Conservation (phyloP, 2,329 filamentous ascomycete genomes). For the Coniochaeta pulveracea region DNA sequence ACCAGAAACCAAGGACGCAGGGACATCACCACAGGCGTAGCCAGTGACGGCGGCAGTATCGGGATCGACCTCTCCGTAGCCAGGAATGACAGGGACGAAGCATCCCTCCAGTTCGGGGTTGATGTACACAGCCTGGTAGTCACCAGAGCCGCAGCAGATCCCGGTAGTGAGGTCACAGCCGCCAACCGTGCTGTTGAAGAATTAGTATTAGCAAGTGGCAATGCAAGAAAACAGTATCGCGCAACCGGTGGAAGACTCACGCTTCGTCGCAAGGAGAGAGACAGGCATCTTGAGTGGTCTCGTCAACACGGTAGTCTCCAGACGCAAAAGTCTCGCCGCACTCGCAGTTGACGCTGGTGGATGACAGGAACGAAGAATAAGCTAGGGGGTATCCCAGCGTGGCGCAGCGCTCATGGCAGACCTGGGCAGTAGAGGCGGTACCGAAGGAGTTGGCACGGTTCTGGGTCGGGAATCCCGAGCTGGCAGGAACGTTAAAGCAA, state of each 20-base stretch:
- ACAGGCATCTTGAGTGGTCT: too few species aligned
- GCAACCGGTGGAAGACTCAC: not conserved
- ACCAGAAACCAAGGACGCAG: not conserved
- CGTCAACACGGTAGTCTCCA: not conserved
- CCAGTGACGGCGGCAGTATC: conserved; percentile 1
- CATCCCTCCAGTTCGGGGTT: conserved; percentile 38
- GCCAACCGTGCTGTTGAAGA: conserved; percentile 7
- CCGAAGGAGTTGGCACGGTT: conserved; percentile 5
- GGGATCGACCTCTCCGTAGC: conserved; percentile 7
- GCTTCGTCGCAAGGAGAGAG: too few species aligned
- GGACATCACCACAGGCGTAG: conserved; percentile 12
- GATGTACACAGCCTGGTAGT: conserved; percentile 33
- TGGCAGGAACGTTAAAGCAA: conserved; percentile 13
- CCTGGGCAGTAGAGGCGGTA: conserved; percentile 3
- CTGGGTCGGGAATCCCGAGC: conserved; percentile 7
- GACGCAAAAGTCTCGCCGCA: not conserved
- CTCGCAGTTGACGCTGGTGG: not conserved
- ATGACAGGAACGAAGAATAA: too few species aligned
- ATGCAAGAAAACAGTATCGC: not conserved
- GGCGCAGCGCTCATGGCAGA: conserved; percentile 8
- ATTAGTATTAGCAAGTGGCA: too few species aligned
- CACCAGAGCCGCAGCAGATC: conserved; percentile 13
- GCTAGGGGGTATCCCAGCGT: conserved; percentile 9
- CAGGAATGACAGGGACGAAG: conserved; percentile 22
- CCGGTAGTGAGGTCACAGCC: conserved; percentile 11